Evolutionary conservation across 2,329 filamentous ascomycete species (phyloP), one percentile per base, ranked within the genome.

Genomic region (Colletotrichum somersetense): DNA sequence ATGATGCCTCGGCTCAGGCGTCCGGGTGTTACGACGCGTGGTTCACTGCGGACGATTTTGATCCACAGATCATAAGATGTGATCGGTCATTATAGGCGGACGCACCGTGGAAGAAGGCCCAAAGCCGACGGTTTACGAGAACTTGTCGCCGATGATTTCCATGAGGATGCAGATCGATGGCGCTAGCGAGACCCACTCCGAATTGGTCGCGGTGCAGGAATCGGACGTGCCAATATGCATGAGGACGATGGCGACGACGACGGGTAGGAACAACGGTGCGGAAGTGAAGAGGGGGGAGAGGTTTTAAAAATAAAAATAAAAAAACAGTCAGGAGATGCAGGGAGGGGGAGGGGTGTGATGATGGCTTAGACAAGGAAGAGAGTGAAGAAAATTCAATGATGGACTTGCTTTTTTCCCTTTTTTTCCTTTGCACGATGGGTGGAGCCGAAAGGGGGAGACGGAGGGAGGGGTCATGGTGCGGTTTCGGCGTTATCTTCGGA

Each of bases 401-500:
- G 67, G 35, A 66, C 42, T 40, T 26, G n/a, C 18, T 38, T 56
- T 63, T 44, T 42, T 42, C n/a, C n/a, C n/a, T n/a, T n/a, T n/a
- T n/a, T 4, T 44, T 20, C 8, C 20, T 44, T 44, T 66, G 61
- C 70, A 72, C 35, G 59, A 63, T 20, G 44, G 53, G 67, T 62
- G 71, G 67, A 53, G 55, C 44, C 44, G 48, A 30, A 55, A 40
- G 38, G 23, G 42, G 67, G 50, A 12, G 44, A 11, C 18, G 18
- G 44, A 46, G 40, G 62, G 56, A n/a, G n/a, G n/a, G n/a, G 62
- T 58, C 61, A 63, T 68, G 62, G 48, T 73, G 72, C 65, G 66
- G 63, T 66, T 74, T 74, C 72, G 72, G 72, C 83, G 75, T 85
- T 85, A 88, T 87, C 85, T 84, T 80, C 76, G 80, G 84, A 87